Evolutionary conservation across 2,329 filamentous ascomycete genomes (phyloP).

Genomic region (Monilinia fructigena): DNA sequence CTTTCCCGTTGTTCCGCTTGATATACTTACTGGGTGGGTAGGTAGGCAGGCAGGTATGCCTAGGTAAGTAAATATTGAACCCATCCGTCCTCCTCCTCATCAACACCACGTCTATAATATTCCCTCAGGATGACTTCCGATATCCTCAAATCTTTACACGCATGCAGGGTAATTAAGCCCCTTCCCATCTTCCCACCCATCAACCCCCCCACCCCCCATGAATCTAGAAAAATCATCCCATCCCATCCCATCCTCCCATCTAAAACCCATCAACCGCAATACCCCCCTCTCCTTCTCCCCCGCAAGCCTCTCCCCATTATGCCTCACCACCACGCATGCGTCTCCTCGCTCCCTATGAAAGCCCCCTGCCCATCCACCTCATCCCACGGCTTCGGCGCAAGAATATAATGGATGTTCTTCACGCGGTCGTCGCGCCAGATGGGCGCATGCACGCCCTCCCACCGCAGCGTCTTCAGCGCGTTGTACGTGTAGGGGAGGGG

Average conservation of each 20-base stretch:
- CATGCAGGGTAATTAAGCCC: too few species aligned
- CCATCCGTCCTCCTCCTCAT: too few species aligned
- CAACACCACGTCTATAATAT: too few species aligned
- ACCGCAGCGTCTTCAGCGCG: constrained; percentile 59
- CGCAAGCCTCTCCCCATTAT: constrained; percentile 45
- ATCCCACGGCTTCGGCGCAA: constrained; percentile 62
- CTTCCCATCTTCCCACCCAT: too few species aligned
- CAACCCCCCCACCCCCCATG: too few species aligned
- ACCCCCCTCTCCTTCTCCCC: constrained; percentile 41
- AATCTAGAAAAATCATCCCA: not conserved
- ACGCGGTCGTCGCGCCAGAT: constrained; percentile 59
- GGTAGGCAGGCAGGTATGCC: too few species aligned
- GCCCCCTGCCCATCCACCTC: constrained; percentile 48
- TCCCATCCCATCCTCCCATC: too few species aligned
- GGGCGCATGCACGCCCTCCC: constrained; percentile 51
- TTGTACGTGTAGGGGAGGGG: constrained; percentile 61
- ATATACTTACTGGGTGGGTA: too few species aligned
- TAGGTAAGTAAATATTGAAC: too few species aligned
- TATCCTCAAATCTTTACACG: too few species aligned
- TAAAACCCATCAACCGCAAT: constrained; percentile 33
- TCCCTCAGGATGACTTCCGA: too few species aligned
- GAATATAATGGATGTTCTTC: constrained; percentile 62
- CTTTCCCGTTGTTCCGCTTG: too few species aligned
- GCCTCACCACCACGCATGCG: constrained; percentile 56
- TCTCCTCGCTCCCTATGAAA: constrained; percentile 45